Evolutionary conservation across 352 stramenopile genomes (phyloP).

Genomic region (Globisporangium irregulare): DNA sequence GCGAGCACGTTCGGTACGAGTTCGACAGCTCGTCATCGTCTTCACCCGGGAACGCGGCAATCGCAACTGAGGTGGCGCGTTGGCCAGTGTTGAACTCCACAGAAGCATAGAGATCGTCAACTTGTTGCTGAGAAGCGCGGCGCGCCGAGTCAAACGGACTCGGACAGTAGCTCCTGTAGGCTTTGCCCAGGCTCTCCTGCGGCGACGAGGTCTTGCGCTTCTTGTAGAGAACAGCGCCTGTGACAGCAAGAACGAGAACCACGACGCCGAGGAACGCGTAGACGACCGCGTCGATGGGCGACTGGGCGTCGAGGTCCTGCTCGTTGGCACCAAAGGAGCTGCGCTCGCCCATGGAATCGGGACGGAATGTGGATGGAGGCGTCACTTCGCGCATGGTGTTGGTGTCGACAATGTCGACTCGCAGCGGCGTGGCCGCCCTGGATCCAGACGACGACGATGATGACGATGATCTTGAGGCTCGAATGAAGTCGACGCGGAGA

Average conservation of each 20-base stretch:
- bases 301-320: not conserved
- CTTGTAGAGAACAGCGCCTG: slow-evolving; percentile 3
- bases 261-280: not conserved
- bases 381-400: not conserved
- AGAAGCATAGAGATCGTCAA: not conserved
- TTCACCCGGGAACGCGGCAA: not conserved
- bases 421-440: not conserved
- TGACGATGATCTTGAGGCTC: not conserved
- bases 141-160: slow-evolving; percentile 4
- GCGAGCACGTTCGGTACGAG: slow-evolving; percentile 12
- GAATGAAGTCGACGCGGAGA: not conserved
- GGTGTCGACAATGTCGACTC: not conserved
- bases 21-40: slow-evolving; percentile 13
- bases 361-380: not conserved
- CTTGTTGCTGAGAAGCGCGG: not conserved
- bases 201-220: not conserved
- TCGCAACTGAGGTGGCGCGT: not conserved
- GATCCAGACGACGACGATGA: not conserved
- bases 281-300: not conserved
- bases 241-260: not conserved
- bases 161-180: slow-evolving; percentile 5
- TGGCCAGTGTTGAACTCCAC: no score
- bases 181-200: not conserved
- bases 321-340: not conserved
- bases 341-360: not conserved